Evolutionary conservation across 2,329 filamentous ascomycete genomes (phyloP), one percentile per base, ranked within the genome.

Genomic region (Grosmannia clavigera): DNA sequence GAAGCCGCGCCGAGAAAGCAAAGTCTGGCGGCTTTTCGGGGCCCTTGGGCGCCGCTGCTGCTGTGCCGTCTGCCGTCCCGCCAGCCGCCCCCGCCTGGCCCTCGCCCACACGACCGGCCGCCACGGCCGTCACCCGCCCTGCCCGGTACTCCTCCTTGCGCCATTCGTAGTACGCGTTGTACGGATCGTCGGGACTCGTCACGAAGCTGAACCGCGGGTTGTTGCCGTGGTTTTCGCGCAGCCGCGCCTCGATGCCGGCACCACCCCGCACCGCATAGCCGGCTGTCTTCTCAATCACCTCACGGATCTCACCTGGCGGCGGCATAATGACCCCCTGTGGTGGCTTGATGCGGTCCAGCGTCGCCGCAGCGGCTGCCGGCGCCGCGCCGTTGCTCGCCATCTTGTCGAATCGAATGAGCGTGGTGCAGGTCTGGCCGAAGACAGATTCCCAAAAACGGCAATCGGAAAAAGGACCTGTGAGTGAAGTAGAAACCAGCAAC

Each of bases 181-280:
- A 99, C 2, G 91, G 81, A 73, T 99, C 92, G 66, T 83, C 80
- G 19, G 81, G 77, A 68, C 83, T 85, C 54, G 97, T 86, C 35
- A 99, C 76, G 72, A 97, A 99, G 67, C 87, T 90, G 72, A 97
- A 94, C 70, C 95, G 95, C n/a, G 89, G 83, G 68, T 95, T 94
- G 65, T 80, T 80, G 67, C 83, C 82, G 71, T 95, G 87, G 74
- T 94, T 95, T 65, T 92, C 85, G 68, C 89, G 86, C 66, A 99
- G 87, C 66, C 87, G 85, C 67, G 92, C 87, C 74, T 95, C 88
- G 69, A 95, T 91, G 9, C 83, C 77, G 51, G 78, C 70, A 27
- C 83, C 83, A 67, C 85, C 85, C 64, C 83, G 76, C 65, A 86
- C 85, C 61, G 96, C 89, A 71, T 95, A 97, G 55, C 91, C 91